Base-by-base conservation (phyloP, 371 early-diverging fungal species). In the Funneliformis caledonium region DNA sequence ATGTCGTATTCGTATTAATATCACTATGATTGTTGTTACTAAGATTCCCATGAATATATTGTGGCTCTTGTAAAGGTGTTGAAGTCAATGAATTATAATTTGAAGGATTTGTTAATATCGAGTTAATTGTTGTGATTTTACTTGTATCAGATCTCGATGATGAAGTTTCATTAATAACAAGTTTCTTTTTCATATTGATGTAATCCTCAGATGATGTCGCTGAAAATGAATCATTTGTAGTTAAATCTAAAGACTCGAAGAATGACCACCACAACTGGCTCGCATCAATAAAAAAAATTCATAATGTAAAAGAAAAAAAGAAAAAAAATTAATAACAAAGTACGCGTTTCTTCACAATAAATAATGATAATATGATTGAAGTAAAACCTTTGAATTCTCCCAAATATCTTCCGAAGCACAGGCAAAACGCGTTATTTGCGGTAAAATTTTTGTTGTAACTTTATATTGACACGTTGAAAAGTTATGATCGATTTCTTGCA, bases 401-500 rank as follows among this genome's bases (percentile, higher is more conserved):
- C 86, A 84, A 12, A 89, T 83, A 19, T 72, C 65, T 31, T 67
- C 65, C 9, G 85, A 86, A 22, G 85, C 81, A 48, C 83, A 83
- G 16, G 82, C 81, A 80, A 83, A 88, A 31, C 81, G 77, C 22
- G 88, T 86, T 2, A 88, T 78, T 56, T 85, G 85, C 43, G 88
- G 87, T 19, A 88, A 72, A 7, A 88, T 81, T 22, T 77, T 83
- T 26, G 82, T 82, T 31, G 86, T 75, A 9, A 88, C 82, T 70
- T 84, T 83, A 67, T 88, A 86, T 62, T 87, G 84, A 56, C 89
- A 88, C 65, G 76, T 76, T 2, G 88, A 84, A 83, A 90, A 89
- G 70, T 89, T 89, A 68, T 88, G 83, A 77, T 90, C 90, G 43
- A 88, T 88, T 2, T 83, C 84, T 81, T 89, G 88, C 12, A 90